Conservation (phyloP, 805 yeast genomes). For the Candida silvatica region DNA sequence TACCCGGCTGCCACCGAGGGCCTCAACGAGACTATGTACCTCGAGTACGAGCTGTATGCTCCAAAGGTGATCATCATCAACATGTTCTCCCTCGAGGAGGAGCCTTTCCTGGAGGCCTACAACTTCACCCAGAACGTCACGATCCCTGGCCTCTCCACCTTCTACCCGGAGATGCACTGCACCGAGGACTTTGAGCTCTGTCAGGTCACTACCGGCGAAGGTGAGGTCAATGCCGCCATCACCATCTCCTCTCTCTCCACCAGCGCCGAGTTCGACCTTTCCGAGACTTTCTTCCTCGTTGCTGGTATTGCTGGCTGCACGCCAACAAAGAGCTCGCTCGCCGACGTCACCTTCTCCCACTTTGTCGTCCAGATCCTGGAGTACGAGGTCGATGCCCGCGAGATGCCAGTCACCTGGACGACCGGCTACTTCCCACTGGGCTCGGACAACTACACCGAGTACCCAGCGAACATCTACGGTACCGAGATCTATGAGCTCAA, state of each 20-base stretch:
- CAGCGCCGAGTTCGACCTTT: conserved; percentile 46
- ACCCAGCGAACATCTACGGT: conserved; percentile 51
- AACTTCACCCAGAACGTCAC: conserved; percentile 46
- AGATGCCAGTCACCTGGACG: conserved; percentile 44
- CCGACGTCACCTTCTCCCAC: conserved; percentile 51
- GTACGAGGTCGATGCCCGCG: conserved; percentile 47
- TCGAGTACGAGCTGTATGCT: conserved; percentile 23
- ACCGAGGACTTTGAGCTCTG: conserved; percentile 43
- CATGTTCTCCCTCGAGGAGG: conserved; percentile 45
- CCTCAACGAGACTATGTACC: conserved; percentile 13
- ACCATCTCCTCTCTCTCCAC: conserved; percentile 46
- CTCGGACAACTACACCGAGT: conserved; percentile 36
- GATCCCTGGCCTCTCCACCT: conserved; percentile 58
- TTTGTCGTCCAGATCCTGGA: conserved; percentile 56
- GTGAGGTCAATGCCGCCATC: conserved; percentile 59
- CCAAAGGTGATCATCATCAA: conserved; percentile 51
- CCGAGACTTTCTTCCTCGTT: conserved; percentile 51
- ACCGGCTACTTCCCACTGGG: conserved; percentile 54
- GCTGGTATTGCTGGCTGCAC: conserved; percentile 65
- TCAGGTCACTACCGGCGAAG: conserved; percentile 62
- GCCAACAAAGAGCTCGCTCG: conserved; percentile 47
- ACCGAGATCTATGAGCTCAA: conserved; percentile 60
- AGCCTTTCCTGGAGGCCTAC: conserved; percentile 41
- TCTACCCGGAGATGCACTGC: conserved; percentile 50
- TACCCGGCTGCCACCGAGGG: conserved; percentile 14